Base-by-base conservation (phyloP, 2,329 filamentous ascomycete species). In the Arthroderma sp. region DNA sequence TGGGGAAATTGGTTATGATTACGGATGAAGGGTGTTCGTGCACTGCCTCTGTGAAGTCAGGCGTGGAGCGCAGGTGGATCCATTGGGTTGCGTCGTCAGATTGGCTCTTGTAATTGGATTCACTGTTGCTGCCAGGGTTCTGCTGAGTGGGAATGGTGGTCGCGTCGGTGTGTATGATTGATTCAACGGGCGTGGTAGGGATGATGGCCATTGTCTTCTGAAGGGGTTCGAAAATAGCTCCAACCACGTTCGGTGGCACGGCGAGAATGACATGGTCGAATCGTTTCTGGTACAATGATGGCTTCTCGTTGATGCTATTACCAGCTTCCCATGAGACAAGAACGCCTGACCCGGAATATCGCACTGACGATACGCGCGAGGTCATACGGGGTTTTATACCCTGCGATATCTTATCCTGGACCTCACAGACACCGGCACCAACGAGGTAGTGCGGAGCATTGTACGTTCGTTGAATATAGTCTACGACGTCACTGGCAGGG, bases 251-350 rank as follows among this genome's bases (percentile, higher is more conserved):
- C 0, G 75, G 75, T 0, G 74, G 69, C 1, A 78, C 71, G 0
- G 73, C 73, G 1, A 78, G 58, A 27, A 78, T 59, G 0, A 75
- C 72, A 2, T 62, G 63, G 43, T 77, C 73, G 43, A 76, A 77
- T 0, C 52, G 43, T 11, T 69, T 63, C 27, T 53, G 50, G 10
- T 44, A 29, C 10, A 36, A 7, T 31, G 31, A 34, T 27, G 27
- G 10, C 28, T 11, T 31, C 30, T 30, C 27, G 1, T 11, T 36
- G 6, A 27, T 38, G 10, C 34, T 29, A 11, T 30, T 22, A n/a
- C 34, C 30, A 5, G 40, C 27, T 31, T 49, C 50, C 50, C 53
- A 57, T 10, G 44, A 51, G 10, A 58, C 48, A 38, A 49, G 45
- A 9, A 56, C 52, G 40, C 49, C 36, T 37, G 29, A 15, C 15